These are phyloP conservation scores for Cladophialophora carrionii DNA, from an alignment of 2,329 filamentous ascomycete species.

Conservation along the genomic window DNA sequence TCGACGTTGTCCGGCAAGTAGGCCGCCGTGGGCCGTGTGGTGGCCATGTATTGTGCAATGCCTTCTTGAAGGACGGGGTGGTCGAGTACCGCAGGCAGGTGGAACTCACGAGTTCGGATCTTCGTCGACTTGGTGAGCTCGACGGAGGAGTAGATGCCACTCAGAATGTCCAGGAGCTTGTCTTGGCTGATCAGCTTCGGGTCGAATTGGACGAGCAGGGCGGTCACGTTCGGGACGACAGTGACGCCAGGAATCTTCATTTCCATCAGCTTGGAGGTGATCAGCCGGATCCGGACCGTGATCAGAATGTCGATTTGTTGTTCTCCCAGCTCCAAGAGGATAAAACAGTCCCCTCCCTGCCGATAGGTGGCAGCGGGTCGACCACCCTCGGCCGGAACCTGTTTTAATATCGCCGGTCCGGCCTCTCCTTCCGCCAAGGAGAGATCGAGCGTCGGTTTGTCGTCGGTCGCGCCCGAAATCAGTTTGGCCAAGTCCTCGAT, in stretches of 20 bases:
- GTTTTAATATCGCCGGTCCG: not conserved
- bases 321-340: not conserved
- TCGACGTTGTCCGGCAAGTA: slow-evolving; percentile 65
- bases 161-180: not conserved
- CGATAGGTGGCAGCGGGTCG: not conserved
- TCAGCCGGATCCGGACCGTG: not conserved
- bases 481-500: not conserved
- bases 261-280: not conserved
- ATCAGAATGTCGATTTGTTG: not conserved
- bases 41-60: slow-evolving; percentile 62
- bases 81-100: slow-evolving; percentile 49
- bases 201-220: not conserved
- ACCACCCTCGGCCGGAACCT: not conserved
- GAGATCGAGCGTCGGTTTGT: not conserved
- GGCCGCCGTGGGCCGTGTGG: slow-evolving; percentile 62
- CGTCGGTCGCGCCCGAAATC: not conserved
- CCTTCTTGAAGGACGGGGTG: slow-evolving; percentile 48
- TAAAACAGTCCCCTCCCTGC: not conserved
- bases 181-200: not conserved
- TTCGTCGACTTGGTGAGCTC: not conserved
- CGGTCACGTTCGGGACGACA: not conserved
- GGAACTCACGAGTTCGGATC: slow-evolving; percentile 40
- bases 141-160: not conserved
- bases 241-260: not conserved
- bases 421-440: not conserved